Conservation (phyloP, 2,329 filamentous ascomycete genomes). For the Tolypocladium amazonense region DNA sequence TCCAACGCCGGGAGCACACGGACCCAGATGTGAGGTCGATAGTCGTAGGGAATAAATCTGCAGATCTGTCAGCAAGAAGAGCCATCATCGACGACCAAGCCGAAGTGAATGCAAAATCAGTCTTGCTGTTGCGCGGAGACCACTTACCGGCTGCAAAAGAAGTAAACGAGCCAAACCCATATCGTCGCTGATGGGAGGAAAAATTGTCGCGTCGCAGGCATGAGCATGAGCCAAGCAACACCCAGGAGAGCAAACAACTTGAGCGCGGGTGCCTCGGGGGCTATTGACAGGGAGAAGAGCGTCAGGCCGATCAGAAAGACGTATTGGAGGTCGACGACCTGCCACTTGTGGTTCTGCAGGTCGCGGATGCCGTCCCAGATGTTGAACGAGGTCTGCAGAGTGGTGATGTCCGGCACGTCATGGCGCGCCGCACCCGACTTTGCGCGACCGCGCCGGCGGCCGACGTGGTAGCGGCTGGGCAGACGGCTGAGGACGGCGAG, state of each 20-base stretch:
- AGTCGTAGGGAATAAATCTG: constrained; percentile 82
- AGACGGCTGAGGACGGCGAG: constrained; percentile 31
- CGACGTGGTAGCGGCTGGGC: constrained; percentile 27
- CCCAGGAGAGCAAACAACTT: constrained; percentile 64
- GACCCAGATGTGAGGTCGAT: constrained; percentile 89
- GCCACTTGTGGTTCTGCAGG: constrained; percentile 71
- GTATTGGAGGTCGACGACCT: constrained; percentile 77
- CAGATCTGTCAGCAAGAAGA: neutral
- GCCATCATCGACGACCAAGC: neutral
- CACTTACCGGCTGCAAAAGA: constrained; percentile 85
- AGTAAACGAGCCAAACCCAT: constrained; percentile 79
- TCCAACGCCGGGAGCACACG: constrained; percentile 88
- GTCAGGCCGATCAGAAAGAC: constrained; percentile 60
- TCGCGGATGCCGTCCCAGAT: constrained; percentile 66
- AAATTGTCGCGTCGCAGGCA: constrained; percentile 83
- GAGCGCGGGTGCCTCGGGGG: constrained; percentile 66
- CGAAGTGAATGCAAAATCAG: neutral
- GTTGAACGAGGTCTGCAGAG: constrained; percentile 72
- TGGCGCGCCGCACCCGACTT: constrained; percentile 23
- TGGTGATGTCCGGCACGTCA: constrained; percentile 52
- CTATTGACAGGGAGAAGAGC: constrained; percentile 76
- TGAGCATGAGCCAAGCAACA: constrained; percentile 58
- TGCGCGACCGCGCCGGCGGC: constrained; percentile 26
- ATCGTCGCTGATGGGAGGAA: constrained; percentile 81
- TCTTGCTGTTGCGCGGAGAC: neutral